Conservation (phyloP, 2,329 filamentous ascomycete genomes). For the Graphiopsis chlorocephala region DNA sequence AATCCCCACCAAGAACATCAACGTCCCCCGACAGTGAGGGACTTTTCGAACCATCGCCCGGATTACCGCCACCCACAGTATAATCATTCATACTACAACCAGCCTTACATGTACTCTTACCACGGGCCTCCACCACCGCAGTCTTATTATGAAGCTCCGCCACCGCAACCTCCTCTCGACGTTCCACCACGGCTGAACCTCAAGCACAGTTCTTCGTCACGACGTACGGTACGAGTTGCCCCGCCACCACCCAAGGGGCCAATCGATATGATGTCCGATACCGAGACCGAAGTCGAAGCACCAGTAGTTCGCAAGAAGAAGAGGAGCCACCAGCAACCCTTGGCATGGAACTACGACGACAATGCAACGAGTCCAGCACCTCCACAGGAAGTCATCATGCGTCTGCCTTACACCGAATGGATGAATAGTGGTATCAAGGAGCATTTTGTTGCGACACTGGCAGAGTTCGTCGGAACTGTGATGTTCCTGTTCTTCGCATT, state of each 20-base stretch:
- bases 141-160: background rate
- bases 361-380: slow-evolving; percentile 3
- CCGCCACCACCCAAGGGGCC: background rate
- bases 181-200: slow-evolving; percentile 19
- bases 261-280: slow-evolving; percentile 22
- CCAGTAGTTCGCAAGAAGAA: slow-evolving; percentile 12
- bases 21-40: slow-evolving; percentile 18
- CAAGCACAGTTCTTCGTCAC: slow-evolving; percentile 9
- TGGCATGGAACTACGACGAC: slow-evolving; percentile 7
- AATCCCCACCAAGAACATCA: slow-evolving; percentile 27
- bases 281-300: slow-evolving; percentile 25
- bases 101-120: slow-evolving; percentile 27
- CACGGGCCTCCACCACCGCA: slow-evolving; percentile 19
- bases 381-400: slow-evolving; percentile 32
- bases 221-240: background rate
- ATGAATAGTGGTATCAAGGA: slow-evolving; percentile 32
- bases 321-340: slow-evolving; percentile 3
- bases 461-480: slow-evolving; percentile 54
- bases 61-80: slow-evolving; percentile 15
- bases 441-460: slow-evolving; percentile 33
- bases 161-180: slow-evolving; percentile 14
- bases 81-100: slow-evolving; percentile 28
- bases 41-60: background rate
- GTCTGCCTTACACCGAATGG: slow-evolving; percentile 32
- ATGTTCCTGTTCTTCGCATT: slow-evolving; percentile 51